These are phyloP conservation scores for Ustilaginoidea virens DNA, from an alignment of 2,329 filamentous ascomycete genomes.

Conservation along the genomic window DNA sequence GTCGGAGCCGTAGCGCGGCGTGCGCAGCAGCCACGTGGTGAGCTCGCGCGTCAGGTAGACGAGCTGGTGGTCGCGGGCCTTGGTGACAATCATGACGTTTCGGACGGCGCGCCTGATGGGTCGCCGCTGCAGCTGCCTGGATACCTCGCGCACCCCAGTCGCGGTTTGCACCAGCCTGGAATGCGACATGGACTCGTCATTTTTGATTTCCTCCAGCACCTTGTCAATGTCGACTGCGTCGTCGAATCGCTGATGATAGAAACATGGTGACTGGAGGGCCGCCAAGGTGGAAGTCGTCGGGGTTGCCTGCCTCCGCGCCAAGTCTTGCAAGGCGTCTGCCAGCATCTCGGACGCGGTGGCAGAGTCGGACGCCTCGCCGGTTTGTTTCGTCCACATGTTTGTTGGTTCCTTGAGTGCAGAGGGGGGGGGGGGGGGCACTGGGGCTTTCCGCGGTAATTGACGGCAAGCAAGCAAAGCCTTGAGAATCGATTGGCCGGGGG, in stretches of 20 bases:
- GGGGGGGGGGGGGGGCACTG: too few relatives aligned
- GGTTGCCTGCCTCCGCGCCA: conserved; percentile 26
- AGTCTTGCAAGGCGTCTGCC: conserved; percentile 41
- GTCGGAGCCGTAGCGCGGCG: conserved; percentile 76
- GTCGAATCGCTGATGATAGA: conserved; percentile 94
- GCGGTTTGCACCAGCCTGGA: conserved; percentile 90
- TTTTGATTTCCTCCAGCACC: conserved; percentile 86
- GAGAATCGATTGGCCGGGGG: conserved; percentile 69
- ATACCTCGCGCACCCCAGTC: conserved; percentile 86
- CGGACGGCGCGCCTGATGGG: conserved; percentile 84
- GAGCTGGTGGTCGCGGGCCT: conserved; percentile 86
- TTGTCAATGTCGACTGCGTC: conserved; percentile 90
- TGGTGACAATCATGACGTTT: conserved; percentile 97
- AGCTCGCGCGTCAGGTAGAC: conserved; percentile 81
- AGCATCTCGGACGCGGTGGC: conserved; percentile 40
- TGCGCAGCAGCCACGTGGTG: conserved; percentile 73
- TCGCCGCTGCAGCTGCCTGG: conserved; percentile 81
- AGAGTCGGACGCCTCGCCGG: conserved; percentile 21
- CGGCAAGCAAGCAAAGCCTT: too few relatives aligned
- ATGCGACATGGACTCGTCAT: conserved; percentile 81
- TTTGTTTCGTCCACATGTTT: conserved; percentile 37
- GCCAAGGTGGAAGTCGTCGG: conserved; percentile 36
- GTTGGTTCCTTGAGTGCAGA: neutral
- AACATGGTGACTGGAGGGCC: conserved; percentile 76
- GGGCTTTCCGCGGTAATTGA: too few relatives aligned